These are phyloP conservation scores for Akanthomyces lecanii DNA, from an alignment of 2,329 filamentous ascomycete species.

Conservation along the genomic window DNA sequence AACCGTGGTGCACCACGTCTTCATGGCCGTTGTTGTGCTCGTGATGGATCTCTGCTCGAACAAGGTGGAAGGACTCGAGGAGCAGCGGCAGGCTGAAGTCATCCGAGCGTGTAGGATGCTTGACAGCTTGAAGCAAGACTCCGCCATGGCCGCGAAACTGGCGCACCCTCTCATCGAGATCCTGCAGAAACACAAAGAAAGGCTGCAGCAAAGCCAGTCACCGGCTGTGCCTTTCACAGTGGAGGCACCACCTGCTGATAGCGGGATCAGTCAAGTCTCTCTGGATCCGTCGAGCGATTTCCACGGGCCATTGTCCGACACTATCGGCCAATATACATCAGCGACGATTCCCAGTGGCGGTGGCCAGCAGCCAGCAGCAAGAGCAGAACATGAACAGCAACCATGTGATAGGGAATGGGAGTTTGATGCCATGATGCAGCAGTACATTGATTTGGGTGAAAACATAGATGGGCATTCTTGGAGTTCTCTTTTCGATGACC, in stretches of 20 bases:
- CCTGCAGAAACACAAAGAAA: slow-evolving; percentile 8
- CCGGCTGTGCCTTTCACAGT: not conserved
- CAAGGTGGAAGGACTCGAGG: not conserved
- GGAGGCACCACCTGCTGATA: not conserved
- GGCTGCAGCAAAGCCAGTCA: slow-evolving; percentile 5
- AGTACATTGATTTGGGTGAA: slow-evolving; percentile 5
- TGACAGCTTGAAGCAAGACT: slow-evolving; percentile 3
- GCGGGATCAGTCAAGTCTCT: not conserved
- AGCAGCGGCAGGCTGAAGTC: not conserved
- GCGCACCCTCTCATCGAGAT: slow-evolving; percentile 1
- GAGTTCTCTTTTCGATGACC: slow-evolving; percentile 2
- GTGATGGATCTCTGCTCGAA: slow-evolving; percentile 2
- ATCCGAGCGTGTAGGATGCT: slow-evolving; percentile 4
- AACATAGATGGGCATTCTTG: not conserved
- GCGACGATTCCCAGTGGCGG: not conserved
- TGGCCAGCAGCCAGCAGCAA: not conserved
- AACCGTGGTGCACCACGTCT: slow-evolving; percentile 4
- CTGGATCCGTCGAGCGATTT: not conserved
- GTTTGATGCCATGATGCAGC: slow-evolving; percentile 7
- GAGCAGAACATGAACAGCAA: not conserved
- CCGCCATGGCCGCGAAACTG: slow-evolving; percentile 1
- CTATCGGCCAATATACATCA: not conserved
- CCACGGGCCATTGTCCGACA: not conserved
- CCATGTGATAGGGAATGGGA: not conserved
- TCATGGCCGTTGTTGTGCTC: slow-evolving; percentile 7